Conservation (phyloP, 257 asterid genomes). For the Solanum rostratum region DNA sequence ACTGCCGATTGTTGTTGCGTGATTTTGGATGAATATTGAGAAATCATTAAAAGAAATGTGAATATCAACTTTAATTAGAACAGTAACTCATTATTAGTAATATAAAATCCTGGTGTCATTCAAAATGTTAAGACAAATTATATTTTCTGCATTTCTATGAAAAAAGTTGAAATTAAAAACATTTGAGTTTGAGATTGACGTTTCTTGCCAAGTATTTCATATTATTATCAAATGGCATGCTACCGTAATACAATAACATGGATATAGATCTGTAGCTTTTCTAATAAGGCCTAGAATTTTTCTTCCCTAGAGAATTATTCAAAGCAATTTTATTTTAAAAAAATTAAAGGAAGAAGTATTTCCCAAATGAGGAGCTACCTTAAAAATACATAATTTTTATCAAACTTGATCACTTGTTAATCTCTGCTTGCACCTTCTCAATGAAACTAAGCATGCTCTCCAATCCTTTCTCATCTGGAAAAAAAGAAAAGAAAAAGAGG, state of each 20-base stretch:
- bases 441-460: constrained; percentile 1
- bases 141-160: too few species aligned
- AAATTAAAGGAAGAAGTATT: background rate
- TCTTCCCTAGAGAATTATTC: background rate
- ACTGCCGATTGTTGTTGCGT: too few species aligned
- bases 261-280: background rate
- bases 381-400: background rate
- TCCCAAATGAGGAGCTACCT: background rate
- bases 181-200: too few species aligned
- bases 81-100: too few species aligned
- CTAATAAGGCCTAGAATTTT: background rate
- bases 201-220: too few species aligned
- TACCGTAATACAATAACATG: background rate
- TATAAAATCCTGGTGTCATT: too few species aligned
- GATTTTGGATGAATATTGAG: too few species aligned
- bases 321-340: background rate
- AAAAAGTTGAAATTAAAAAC: too few species aligned
- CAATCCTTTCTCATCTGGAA: constrained; percentile 6
- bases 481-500: background rate
- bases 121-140: too few species aligned
- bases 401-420: background rate
- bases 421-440: background rate
- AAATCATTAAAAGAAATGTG: too few species aligned
- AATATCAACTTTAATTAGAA: too few species aligned
- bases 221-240: background rate